Evolutionary conservation across 495 filamentous ascomycete species (phyloP).

Genomic region (Podospora anserina): DNA sequence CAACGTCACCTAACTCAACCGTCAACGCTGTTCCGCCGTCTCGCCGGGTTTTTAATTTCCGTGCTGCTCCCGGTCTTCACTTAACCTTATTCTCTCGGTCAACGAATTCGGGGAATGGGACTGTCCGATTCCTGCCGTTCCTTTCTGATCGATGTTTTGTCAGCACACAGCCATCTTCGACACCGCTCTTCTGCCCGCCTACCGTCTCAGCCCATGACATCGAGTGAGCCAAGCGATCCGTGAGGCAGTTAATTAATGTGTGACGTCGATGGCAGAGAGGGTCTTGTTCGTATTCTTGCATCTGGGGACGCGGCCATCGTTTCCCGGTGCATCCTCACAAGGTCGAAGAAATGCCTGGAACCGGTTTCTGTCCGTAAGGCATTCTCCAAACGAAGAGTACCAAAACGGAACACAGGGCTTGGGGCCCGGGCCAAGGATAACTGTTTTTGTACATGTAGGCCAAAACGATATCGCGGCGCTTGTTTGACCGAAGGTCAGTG

Average conservation of each 20-base stretch:
- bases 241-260: not conserved
- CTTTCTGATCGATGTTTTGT: not conserved
- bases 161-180: conserved; percentile 5
- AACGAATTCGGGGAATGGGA: not conserved
- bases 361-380: not conserved
- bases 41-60: not conserved
- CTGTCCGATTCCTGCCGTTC: not conserved
- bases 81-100: not conserved
- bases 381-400: not conserved
- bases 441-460: not conserved
- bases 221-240: not conserved
- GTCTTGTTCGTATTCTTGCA: not conserved
- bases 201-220: not conserved
- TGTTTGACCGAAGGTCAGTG: not conserved
- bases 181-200: conserved; percentile 3
- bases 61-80: not conserved
- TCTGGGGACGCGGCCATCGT: not conserved
- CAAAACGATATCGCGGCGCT: not conserved
- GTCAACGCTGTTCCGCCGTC: not conserved
- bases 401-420: too few relatives aligned
- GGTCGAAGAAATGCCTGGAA: not conserved
- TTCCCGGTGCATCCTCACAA: not conserved
- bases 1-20: not conserved
- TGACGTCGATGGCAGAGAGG: not conserved
- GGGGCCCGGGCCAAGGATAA: not conserved